Evolutionary conservation across 768 basidiomycete species (phyloP).

Genomic region (Tricholoma terreum): DNA sequence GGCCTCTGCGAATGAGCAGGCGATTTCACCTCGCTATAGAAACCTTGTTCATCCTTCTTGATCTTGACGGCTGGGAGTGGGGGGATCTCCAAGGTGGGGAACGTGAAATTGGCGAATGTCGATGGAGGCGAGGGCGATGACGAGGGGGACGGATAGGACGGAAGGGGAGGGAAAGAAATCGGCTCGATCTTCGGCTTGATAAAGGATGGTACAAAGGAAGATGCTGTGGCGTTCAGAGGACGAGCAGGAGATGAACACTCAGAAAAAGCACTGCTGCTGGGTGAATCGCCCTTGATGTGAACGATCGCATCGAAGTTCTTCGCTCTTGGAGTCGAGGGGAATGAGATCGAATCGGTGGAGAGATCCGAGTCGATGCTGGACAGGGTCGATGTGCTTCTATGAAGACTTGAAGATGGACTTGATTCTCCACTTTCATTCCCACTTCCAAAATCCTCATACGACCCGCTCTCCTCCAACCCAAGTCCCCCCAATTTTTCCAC

Average conservation of each 20-base stretch:
- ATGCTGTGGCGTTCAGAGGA: constrained; percentile 43
- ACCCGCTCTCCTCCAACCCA: neutral
- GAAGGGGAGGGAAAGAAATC: constrained; percentile 18
- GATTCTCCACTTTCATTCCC: constrained; percentile 11
- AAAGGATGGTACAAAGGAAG: constrained; percentile 42
- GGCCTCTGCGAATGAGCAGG: constrained; percentile 26
- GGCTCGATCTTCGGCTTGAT: constrained; percentile 24
- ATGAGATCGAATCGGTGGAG: constrained; percentile 43
- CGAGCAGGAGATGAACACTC: constrained; percentile 19
- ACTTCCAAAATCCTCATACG: constrained; percentile 14
- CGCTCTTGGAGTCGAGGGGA: constrained; percentile 51
- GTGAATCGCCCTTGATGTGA: constrained; percentile 33
- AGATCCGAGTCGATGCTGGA: constrained; percentile 41
- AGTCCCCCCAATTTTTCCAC: constrained; percentile 34
- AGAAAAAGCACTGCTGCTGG: constrained; percentile 19
- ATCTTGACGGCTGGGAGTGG: constrained; percentile 37
- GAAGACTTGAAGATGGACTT: constrained; percentile 20
- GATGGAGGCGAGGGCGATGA: constrained; percentile 15
- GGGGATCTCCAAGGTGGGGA: constrained; percentile 46
- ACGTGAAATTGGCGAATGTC: constrained; percentile 38
- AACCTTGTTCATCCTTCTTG: constrained; percentile 53
- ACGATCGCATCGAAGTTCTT: constrained; percentile 35
- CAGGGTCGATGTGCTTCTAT: constrained; percentile 33
- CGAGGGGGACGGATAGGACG: constrained; percentile 12
- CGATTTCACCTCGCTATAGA: constrained; percentile 42